Conservation (phyloP, 805 yeast species). For the Yarrowia sp. region DNA sequence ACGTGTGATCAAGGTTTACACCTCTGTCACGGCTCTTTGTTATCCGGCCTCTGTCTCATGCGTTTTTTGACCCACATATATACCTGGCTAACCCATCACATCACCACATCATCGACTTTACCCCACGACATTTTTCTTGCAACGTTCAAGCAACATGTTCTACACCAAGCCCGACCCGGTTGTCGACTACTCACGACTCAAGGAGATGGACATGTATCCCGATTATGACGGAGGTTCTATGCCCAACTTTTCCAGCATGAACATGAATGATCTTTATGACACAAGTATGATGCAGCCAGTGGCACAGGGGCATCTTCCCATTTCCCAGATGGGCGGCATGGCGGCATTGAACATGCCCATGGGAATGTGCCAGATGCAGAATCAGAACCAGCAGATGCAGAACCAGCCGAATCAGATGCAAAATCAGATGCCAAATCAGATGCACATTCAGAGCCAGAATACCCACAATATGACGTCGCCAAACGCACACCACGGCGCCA, state of each 20-base stretch:
- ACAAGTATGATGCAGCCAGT: neutral
- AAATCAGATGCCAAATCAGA: neutral
- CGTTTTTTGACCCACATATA: constrained; percentile 14
- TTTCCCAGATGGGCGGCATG: neutral
- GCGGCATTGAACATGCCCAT: neutral
- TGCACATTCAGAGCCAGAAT: neutral
- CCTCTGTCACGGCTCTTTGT: neutral
- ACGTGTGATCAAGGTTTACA: neutral
- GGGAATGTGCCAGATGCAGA: neutral
- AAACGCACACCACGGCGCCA: neutral
- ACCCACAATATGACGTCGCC: neutral
- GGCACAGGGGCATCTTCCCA: too few relatives aligned
- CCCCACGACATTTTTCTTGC: neutral
- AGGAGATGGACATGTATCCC: constrained; percentile 18
- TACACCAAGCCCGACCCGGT: constrained; percentile 12
- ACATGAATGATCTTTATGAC: neutral
- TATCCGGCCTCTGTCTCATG: neutral
- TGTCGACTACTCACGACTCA: constrained; percentile 14
- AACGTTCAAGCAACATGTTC: neutral
- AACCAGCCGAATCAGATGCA: neutral
- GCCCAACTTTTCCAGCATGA: neutral
- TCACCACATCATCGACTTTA: neutral
- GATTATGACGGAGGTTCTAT: neutral
- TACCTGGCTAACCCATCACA: neutral
- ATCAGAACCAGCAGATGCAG: neutral